Conservation (phyloP, 495 filamentous ascomycete genomes). For the Hyphodiscus hymeniophilus region DNA sequence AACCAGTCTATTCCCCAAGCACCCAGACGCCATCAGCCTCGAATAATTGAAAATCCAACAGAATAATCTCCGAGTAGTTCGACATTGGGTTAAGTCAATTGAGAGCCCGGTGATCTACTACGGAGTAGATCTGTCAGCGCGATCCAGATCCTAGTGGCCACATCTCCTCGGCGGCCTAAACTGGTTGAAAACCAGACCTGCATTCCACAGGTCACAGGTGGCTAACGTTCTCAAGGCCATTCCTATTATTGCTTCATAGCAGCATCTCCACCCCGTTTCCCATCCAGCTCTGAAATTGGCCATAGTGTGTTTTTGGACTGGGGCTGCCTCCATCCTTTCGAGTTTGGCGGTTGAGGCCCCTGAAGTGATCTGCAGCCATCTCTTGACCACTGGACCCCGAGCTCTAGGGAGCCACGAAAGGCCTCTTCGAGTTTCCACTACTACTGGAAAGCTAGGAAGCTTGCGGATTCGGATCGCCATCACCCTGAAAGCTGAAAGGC, state of each 20-base stretch:
- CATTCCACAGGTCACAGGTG: neutral
- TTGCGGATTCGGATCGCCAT: conserved; percentile 7
- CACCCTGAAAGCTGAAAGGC: conserved; percentile 3
- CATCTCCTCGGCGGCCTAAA: neutral
- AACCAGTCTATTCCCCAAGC: neutral
- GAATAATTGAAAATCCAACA: neutral
- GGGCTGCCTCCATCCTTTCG: neutral
- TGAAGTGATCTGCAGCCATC: conserved; percentile 11
- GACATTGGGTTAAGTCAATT: neutral
- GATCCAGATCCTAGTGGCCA: conserved; percentile 11
- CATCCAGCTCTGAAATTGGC: neutral
- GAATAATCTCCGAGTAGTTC: neutral
- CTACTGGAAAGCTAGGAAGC: conserved; percentile 8
- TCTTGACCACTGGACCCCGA: neutral
- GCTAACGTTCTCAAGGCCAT: neutral
- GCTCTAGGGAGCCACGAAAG: no score
- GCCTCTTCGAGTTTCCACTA: conserved; percentile 13
- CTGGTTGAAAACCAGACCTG: neutral
- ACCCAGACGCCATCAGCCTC: neutral
- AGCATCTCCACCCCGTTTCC: neutral
- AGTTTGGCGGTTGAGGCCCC: no score
- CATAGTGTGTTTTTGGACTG: neutral
- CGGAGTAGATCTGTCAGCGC: neutral
- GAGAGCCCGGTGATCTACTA: conserved; percentile 5
- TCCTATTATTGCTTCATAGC: no score